Base-by-base conservation (phyloP, 208 protist species). In the Blechomonas ayalai region DNA sequence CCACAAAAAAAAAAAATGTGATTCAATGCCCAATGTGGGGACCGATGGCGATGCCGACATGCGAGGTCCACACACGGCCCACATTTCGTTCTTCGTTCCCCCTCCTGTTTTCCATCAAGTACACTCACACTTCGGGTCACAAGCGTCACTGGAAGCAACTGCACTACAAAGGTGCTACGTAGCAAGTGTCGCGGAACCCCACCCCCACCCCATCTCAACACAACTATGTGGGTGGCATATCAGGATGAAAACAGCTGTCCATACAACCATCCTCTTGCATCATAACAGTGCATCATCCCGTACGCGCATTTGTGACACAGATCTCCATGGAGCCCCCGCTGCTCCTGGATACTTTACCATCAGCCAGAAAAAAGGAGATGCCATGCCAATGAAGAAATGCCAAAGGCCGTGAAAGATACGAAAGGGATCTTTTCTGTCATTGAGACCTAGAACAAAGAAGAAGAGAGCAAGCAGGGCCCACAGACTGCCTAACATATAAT, bases 381-480 rank as follows among this genome's bases (percentile, higher is more conserved):
- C 32, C 0, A 82, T 48, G 18, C 73, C 80, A n/a, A 39, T 60
- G 31, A 83, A 67, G 22, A 87, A 71, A 31, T 90, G 79, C 71
- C 75, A 92, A 28, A 66, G 20, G n/a, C 80, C 68, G 54, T 92
- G 80, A 36, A 66, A 87, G 18, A 92, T 55, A 33, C 80, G 76
- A 29, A 67, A 82, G 13, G 65, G 63, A 47, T 90, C 80, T 3
- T 57, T 48, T 16, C 32, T 16, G 23, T 90, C 77, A 50, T 89
- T 48, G 8, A 84, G 60, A 4, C 84, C 80, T 0, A 65, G 36
- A 13, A 73, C 26, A 43, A 92, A 92, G 42, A 61, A 84, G 13
- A 51, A 43, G 9, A 64, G 32, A 10, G 45, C 66, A 1, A 81
- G 25, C 4, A 44, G 31, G n/a, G 67, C 25, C 23, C 66, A 62